These are phyloP conservation scores for Penicillium hesseltinei DNA, from an alignment of 2,329 filamentous ascomycete genomes.

Conservation along the genomic window DNA sequence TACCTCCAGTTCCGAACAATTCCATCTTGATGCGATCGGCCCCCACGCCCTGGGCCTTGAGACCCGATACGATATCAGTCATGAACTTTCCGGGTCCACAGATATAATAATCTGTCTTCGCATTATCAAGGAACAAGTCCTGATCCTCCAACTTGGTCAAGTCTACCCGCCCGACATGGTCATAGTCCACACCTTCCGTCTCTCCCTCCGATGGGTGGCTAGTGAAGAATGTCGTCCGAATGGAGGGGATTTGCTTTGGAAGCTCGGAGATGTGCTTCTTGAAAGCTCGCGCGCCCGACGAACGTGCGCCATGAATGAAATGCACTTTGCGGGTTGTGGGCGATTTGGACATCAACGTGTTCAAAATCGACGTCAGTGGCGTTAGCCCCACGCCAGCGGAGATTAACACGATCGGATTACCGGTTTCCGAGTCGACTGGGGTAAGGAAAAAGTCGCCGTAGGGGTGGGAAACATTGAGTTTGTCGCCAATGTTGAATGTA, in stretches of 20 bases:
- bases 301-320: conserved; percentile 60
- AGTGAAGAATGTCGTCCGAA: conserved; percentile 60
- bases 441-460: conserved; percentile 59
- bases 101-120: conserved; percentile 63
- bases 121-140: conserved; percentile 57
- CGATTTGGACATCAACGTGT: conserved; percentile 47
- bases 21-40: conserved; percentile 64
- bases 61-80: conserved; percentile 54
- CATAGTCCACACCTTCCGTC: conserved; percentile 57
- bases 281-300: conserved; percentile 51
- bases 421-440: conserved; percentile 30
- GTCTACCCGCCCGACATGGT: conserved; percentile 58
- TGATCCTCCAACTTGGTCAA: conserved; percentile 56
- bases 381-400: conserved; percentile 62
- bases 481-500: conserved; percentile 59
- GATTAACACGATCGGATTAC: conserved; percentile 57
- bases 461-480: conserved; percentile 65
- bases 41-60: conserved; percentile 58
- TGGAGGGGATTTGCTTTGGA: conserved; percentile 43
- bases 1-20: conserved; percentile 61
- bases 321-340: conserved; percentile 52
- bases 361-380: conserved; percentile 61
- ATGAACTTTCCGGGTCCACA: conserved; percentile 73
- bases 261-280: conserved; percentile 52
- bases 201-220: conserved; percentile 49